A percentile compares a stretch with the other conserved stretches of the same genome.
These are phyloP conservation scores for Saccharomycopsis synnaedendra DNA, from an alignment of 805 yeast genomes.

Conservation along the genomic window DNA sequence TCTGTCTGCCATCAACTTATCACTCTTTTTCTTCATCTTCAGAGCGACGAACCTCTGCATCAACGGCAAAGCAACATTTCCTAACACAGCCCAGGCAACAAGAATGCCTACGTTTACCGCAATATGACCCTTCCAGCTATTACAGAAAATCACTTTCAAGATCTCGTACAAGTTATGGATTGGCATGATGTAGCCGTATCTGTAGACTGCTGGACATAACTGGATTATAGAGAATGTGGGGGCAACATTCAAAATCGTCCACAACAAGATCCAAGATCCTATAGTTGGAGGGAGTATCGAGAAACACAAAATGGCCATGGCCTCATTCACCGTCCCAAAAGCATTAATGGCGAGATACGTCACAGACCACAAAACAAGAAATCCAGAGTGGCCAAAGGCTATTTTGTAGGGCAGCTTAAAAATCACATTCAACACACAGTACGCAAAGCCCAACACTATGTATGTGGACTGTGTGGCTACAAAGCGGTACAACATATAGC, in stretches of 20 bases:
- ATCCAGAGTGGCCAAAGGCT: conserved; percentile 59
- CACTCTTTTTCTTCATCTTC: conserved; percentile 22
- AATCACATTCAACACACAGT: conserved; percentile 51
- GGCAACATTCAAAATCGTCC: conserved; percentile 59
- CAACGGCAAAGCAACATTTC: conserved; percentile 33
- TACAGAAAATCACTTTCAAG: conserved; percentile 45
- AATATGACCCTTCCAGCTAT: conserved; percentile 42
- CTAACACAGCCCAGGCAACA: conserved; percentile 47
- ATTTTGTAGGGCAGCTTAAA: conserved; percentile 50
- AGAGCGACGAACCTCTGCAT: conserved; percentile 31
- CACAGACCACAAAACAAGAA: conserved; percentile 64
- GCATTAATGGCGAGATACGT: conserved; percentile 61
- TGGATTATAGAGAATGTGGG: conserved; percentile 61
- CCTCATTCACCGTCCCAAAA: conserved; percentile 67
- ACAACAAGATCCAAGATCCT: conserved; percentile 62
- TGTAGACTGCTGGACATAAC: conserved; percentile 31
- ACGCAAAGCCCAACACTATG: conserved; percentile 45
- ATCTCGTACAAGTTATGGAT: conserved; percentile 54
- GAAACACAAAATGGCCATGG: conserved; percentile 40
- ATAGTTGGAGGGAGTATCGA: conserved; percentile 47
- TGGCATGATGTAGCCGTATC: conserved; percentile 62
- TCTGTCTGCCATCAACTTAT: too few species aligned
- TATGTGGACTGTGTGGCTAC: conserved; percentile 39
- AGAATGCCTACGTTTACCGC: conserved; percentile 54
- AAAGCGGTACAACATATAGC: conserved; percentile 42